Evolutionary conservation across 257 asterid species (phyloP).

Genomic region (Petrea volubilis): DNA sequence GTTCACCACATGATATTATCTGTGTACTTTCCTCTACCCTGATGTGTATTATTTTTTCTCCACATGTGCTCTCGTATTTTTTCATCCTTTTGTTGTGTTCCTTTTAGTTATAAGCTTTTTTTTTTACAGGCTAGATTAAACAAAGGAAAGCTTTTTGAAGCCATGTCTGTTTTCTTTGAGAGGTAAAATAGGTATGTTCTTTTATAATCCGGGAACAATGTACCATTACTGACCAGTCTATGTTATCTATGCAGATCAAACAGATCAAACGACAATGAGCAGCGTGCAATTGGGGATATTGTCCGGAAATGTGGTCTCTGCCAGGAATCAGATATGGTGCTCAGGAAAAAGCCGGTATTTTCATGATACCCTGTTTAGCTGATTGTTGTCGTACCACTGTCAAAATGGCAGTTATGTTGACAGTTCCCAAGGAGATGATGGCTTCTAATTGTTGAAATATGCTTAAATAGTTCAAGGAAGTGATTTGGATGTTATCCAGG

Average conservation of each 20-base stretch:
- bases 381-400: slow-evolving; percentile 2
- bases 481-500: slow-evolving; percentile 1
- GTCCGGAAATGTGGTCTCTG: slow-evolving; percentile 83
- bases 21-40: not conserved
- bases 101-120: slow-evolving; percentile 12
- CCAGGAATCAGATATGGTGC: slow-evolving; percentile 87
- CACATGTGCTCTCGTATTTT: not conserved
- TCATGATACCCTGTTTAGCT: slow-evolving; percentile 19
- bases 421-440: not conserved
- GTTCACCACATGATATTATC: not conserved
- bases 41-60: slow-evolving; percentile 14
- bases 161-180: slow-evolving; percentile 89
- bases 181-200: slow-evolving; percentile 48
- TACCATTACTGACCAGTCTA: slow-evolving; percentile 23
- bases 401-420: not conserved
- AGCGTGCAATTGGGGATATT: slow-evolving; percentile 56
- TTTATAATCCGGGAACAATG: not conserved
- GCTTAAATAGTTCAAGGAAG: slow-evolving; percentile 11
- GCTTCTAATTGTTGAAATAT: slow-evolving; percentile 6
- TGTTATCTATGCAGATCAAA: slow-evolving; percentile 60
- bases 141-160: slow-evolving; percentile 82
- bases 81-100: not conserved
- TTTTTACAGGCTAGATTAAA: slow-evolving; percentile 73
- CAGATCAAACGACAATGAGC: slow-evolving; percentile 62
- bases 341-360: slow-evolving; percentile 82